Evolutionary conservation across 257 asterid species (phyloP).

Genomic region (Lycium ferocissimum): DNA sequence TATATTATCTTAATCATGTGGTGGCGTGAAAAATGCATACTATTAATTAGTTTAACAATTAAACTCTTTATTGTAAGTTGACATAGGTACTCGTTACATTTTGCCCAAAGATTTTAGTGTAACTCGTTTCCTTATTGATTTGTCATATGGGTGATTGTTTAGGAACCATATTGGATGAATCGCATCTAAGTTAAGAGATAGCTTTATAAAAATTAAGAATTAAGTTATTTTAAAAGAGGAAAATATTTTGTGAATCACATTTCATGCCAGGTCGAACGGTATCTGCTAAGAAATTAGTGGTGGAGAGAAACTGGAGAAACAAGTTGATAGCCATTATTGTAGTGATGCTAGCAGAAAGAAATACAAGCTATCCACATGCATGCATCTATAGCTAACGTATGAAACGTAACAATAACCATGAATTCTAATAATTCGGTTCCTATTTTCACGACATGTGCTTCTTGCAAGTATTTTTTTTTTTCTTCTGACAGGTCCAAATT

Average conservation of each 20-base stretch:
- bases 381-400: conserved; percentile 2
- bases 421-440: background rate
- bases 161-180: background rate
- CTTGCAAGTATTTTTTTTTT: background rate
- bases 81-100: background rate
- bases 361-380: background rate
- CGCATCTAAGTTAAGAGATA: too few relatives aligned
- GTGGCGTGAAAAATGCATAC: background rate
- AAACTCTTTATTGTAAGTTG: background rate
- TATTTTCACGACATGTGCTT: background rate
- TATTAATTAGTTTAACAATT: too few relatives aligned
- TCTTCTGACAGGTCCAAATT: too few relatives aligned
- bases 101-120: background rate
- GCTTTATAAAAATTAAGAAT: background rate
- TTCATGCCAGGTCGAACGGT: background rate
- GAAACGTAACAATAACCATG: background rate
- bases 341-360: background rate
- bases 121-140: background rate
- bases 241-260: background rate
- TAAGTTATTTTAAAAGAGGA: background rate
- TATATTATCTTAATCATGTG: background rate
- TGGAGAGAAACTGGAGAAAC: background rate
- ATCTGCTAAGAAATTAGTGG: conserved; percentile 10
- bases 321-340: conserved; percentile 1
- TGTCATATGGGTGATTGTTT: background rate